Conservation (phyloP, 1,139 yeast genomes). For the Scheffersomyces lignicola region DNA sequence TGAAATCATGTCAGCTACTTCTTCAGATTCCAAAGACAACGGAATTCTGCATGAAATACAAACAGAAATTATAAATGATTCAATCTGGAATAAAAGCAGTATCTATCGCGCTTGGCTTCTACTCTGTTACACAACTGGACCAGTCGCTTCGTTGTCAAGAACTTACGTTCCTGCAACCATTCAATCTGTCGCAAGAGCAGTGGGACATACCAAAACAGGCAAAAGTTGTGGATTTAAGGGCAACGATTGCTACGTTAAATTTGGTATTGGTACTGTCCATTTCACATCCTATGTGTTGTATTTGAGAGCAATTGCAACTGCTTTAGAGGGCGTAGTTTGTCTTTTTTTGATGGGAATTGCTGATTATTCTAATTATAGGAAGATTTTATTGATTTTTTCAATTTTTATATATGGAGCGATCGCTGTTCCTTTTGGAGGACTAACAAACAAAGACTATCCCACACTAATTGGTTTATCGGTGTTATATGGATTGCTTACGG, state of each 20-base stretch:
- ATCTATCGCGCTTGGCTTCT: slow-evolving; percentile 32
- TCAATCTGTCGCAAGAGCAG: slow-evolving; percentile 36
- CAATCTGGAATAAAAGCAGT: slow-evolving; percentile 18
- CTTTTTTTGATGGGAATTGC: slow-evolving; percentile 44
- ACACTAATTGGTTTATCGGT: slow-evolving; percentile 27
- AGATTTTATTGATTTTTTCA: slow-evolving; percentile 30
- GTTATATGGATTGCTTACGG: slow-evolving; percentile 31
- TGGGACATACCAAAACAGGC: slow-evolving; percentile 31
- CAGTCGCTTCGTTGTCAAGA: slow-evolving; percentile 42
- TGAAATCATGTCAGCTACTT: too few relatives aligned
- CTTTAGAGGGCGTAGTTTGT: slow-evolving; percentile 39
- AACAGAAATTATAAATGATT: too few relatives aligned
- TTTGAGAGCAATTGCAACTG: slow-evolving; percentile 38
- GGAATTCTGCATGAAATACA: too few relatives aligned
- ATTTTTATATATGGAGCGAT: slow-evolving; percentile 34
- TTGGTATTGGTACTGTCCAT: slow-evolving; percentile 39
- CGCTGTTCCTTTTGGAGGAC: slow-evolving; percentile 41
- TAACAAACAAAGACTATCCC: slow-evolving; percentile 22
- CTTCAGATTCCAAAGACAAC: too few relatives aligned
- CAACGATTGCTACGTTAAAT: slow-evolving; percentile 38
- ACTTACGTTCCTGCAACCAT: slow-evolving; percentile 45
- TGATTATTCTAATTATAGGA: slow-evolving; percentile 42
- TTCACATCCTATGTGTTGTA: slow-evolving; percentile 39
- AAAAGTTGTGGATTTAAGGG: slow-evolving; percentile 27
- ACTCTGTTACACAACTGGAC: slow-evolving; percentile 36